Conservation (phyloP, 306 rosid species). For the Glycine latifolia region DNA sequence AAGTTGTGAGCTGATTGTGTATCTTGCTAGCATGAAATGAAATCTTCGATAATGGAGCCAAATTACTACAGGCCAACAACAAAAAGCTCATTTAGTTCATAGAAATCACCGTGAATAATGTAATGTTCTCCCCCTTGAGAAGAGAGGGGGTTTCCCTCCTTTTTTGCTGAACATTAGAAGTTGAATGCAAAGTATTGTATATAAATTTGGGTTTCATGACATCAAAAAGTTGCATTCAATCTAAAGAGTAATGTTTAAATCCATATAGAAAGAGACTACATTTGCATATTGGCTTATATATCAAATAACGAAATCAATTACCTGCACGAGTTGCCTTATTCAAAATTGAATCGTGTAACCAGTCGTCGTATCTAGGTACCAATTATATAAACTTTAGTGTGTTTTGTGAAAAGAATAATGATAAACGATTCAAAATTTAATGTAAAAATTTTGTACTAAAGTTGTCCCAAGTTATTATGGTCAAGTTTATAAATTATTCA, state of each 20-base stretch:
- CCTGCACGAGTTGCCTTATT: not conserved
- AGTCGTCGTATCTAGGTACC: not conserved
- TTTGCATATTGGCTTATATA: not conserved
- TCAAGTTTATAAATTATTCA: not conserved
- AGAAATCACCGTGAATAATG: conserved; percentile 14
- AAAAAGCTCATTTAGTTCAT: not conserved
- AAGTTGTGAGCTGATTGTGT: conserved; percentile 59
- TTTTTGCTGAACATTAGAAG: conserved; percentile 16
- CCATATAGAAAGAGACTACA: not conserved
- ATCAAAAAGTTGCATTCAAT: conserved; percentile 16
- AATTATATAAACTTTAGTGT: not conserved
- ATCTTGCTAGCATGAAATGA: conserved; percentile 34
- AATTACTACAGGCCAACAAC: conserved; percentile 7
- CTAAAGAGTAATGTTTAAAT: conserved; percentile 11
- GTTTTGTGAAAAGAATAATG: not conserved
- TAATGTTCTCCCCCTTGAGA: conserved; percentile 37
- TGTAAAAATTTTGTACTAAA: not conserved
- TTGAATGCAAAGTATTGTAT: conserved; percentile 12
- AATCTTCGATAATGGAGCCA: conserved; percentile 5
- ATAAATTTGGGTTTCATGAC: conserved; percentile 36
- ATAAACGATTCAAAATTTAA: not conserved
- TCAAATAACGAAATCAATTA: not conserved
- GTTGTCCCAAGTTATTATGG: not conserved
- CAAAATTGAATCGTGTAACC: not conserved
- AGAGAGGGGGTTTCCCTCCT: conserved; percentile 22